A percentile compares a stretch with the other conserved stretches of the same genome.
phyloP scores from a whole-genome alignment of 768 basidiomycete species.

The Infundibulicybe gibba region DNA sequence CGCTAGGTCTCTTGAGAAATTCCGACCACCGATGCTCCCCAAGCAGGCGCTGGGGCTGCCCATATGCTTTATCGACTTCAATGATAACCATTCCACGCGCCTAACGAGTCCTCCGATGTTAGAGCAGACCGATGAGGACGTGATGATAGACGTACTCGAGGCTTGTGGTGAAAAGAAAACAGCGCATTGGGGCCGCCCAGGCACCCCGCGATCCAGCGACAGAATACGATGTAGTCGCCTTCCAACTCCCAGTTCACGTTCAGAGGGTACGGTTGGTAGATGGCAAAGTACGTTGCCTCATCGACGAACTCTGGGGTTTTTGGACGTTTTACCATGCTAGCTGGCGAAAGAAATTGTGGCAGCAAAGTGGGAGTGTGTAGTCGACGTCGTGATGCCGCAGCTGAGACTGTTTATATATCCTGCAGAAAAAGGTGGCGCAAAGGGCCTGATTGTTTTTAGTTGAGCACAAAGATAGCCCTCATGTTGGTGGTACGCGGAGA shows the following conservation, averaged over 20 bases:
- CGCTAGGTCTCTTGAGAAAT: slow-evolving; percentile 35
- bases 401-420: too few species aligned
- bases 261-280: slow-evolving; percentile 46
- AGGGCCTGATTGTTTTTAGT: too few species aligned
- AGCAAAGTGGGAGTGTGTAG: too few species aligned
- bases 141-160: slow-evolving; percentile 29
- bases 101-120: slow-evolving; percentile 16
- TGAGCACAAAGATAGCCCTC: too few species aligned
- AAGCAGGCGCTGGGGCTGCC: slow-evolving; percentile 31
- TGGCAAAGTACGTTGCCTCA: slow-evolving; percentile 43
- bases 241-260: slow-evolving; percentile 42
- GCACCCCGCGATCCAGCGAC: slow-evolving; percentile 44
- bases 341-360: too few species aligned
- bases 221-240: slow-evolving; percentile 34
- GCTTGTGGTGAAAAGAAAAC: slow-evolving; percentile 44
- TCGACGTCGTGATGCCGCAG: too few species aligned
- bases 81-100: slow-evolving; percentile 45
- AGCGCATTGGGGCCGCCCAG: slow-evolving; percentile 30
- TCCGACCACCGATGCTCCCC: slow-evolving; percentile 51
- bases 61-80: slow-evolving; percentile 38
- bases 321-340: slow-evolving; percentile 32
- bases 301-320: slow-evolving; percentile 38
- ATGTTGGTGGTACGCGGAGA: too few species aligned
- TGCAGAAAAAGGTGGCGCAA: too few species aligned
- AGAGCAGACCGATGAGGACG: neutral